phyloP scores from a whole-genome alignment of 2,329 filamentous ascomycete species.

The Thermoascus crustaceus region DNA sequence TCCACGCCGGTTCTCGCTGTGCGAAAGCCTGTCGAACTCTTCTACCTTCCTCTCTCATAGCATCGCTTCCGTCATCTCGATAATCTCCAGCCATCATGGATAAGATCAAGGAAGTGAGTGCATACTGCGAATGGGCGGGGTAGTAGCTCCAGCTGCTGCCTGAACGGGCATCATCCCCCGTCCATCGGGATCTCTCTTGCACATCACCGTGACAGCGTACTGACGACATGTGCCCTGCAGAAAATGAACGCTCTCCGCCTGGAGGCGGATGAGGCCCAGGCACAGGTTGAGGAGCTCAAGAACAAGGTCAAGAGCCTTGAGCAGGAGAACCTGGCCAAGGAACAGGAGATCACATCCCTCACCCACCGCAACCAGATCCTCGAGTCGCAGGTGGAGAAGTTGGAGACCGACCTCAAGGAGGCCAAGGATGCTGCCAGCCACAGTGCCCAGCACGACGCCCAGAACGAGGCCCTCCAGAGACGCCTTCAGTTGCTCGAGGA shows the following conservation, averaged over 20 bases:
- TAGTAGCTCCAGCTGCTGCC: conserved; percentile 27
- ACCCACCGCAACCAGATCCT: conserved; percentile 91
- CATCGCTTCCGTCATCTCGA: conserved; percentile 8
- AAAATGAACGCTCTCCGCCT: conserved; percentile 92
- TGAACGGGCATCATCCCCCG: conserved; percentile 14
- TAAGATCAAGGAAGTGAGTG: conserved; percentile 79
- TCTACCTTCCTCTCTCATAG: conserved; percentile 25
- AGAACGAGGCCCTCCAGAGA: conserved; percentile 86
- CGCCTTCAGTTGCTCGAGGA: conserved; percentile 94
- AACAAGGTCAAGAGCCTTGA: conserved; percentile 80
- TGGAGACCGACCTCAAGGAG: conserved; percentile 74
- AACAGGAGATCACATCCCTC: conserved; percentile 95
- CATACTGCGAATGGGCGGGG: conserved; percentile 28
- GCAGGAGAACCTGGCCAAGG: conserved; percentile 91
- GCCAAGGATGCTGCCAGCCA: conserved; percentile 80
- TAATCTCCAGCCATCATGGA: conserved; percentile 55
- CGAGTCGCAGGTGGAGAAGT: conserved; percentile 85
- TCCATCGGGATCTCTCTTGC: conserved; percentile 17
- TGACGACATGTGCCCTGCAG: conserved; percentile 39
- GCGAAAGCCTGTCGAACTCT: conserved; percentile 24
- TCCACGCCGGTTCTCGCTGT: conserved; percentile 25
- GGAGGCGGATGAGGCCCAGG: conserved; percentile 78
- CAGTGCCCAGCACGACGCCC: conserved; percentile 71
- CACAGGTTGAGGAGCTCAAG: conserved; percentile 81
- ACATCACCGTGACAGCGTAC: conserved; percentile 24